Base-by-base conservation (phyloP, 1,284 basidiomycete genomes). In the Puccinia horiana region DNA sequence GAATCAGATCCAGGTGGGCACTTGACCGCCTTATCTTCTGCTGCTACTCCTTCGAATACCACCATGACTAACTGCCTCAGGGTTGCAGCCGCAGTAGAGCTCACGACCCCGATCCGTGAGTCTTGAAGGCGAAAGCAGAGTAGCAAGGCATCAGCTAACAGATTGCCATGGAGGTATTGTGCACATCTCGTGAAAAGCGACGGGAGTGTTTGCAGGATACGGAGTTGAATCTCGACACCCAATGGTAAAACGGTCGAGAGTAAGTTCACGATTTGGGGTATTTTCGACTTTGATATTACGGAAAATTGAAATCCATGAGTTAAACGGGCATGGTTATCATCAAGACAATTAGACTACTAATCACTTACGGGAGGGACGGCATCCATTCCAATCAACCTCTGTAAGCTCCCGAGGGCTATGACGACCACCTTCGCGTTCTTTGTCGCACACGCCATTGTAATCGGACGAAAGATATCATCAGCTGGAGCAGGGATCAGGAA, bases 31-130 rank as follows among this genome's bases (percentile, higher is more conserved):
- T 82, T 83, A 83, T 95, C 93, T 86, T 96, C 94, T 26, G 91
- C 90, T 0, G 92, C 91, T 85, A 98, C 93, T 85, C 97, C 96
- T 88, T 99, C 96, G 74, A 98, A 94, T 18, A 98, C 92, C 84
- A 97, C 94, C 95, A 99, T 98, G 79, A 99, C 94, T 0, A 97
- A 90, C 87, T 98, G 96, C 0, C 96, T 92, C 9, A 99, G 90
- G 0, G 96, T 98, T 0, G 97, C 96, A 0, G 96, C 96, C 0
- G 96, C 97, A 0, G 96, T 99, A 0, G 95, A 97, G 3, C 95
- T 96, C 8, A 99, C 96, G 42, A 98, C 96, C 0, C 93, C 93
- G 35, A 97, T 97, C 83, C 94, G 92, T 8, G 94, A 96, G 84
- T 98, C 96, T 87, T 98, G 96, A 35, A 98, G 88, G 87, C 92